phyloP scores from a whole-genome alignment of 2,329 filamentous ascomycete genomes.

The Fusarium ramigenum region DNA sequence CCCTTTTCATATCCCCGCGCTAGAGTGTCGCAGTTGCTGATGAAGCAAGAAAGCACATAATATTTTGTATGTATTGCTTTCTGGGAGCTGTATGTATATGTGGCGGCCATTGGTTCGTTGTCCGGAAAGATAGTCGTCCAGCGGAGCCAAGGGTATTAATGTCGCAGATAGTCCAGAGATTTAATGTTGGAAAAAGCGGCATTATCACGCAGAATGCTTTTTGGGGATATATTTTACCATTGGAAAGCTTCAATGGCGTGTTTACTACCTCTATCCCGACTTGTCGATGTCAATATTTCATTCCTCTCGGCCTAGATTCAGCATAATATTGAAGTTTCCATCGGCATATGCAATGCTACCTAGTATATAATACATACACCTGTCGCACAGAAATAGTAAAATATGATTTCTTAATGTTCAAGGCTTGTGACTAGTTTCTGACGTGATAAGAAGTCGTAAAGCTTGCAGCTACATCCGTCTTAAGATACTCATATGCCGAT shows the following conservation, averaged over 20 bases:
- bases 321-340: background rate
- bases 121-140: background rate
- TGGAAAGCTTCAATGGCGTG: background rate
- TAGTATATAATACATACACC: background rate
- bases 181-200: rapidly evolving
- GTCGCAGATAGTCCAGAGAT: background rate
- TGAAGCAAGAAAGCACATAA: background rate
- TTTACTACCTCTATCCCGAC: background rate
- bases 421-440: too few relatives aligned
- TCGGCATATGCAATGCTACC: rapidly evolving
- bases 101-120: background rate
- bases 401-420: rapidly evolving
- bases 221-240: background rate
- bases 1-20: background rate
- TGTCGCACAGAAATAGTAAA: too few relatives aligned
- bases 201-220: background rate
- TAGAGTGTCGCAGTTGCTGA: background rate
- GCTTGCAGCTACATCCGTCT: too few relatives aligned
- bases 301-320: rapidly evolving
- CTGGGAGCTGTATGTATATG: rapidly evolving
- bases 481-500: too few relatives aligned
- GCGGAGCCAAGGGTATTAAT: too few relatives aligned
- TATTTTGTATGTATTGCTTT: background rate
- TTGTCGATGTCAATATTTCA: background rate
- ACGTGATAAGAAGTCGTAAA: background rate